Conservation (phyloP, 2,329 filamentous ascomycete genomes). For the Chaetomium strumarium region DNA sequence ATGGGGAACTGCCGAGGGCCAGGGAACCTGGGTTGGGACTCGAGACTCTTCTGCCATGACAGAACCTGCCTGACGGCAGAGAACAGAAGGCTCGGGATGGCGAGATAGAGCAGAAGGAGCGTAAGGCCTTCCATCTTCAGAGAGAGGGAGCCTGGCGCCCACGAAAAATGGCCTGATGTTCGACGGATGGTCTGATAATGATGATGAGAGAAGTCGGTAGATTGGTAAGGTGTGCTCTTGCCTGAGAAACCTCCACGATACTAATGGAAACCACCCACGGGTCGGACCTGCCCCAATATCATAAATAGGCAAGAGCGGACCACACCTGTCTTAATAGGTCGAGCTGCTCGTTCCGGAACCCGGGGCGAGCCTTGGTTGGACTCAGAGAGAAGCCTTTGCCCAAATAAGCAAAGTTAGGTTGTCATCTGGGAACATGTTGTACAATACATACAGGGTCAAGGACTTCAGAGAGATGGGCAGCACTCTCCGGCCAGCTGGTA, state of each 20-base stretch:
- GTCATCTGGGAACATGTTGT: conserved; percentile 16
- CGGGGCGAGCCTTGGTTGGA: conserved; percentile 11
- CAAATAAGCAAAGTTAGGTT: conserved; percentile 17
- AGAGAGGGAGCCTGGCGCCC: neutral
- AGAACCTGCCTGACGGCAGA: conserved; percentile 36
- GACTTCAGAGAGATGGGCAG: too few species aligned
- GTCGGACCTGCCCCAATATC: neutral
- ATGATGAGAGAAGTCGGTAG: neutral
- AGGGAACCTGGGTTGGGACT: conserved; percentile 34
- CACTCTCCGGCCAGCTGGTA: conserved; percentile 3
- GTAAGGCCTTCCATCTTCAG: conserved; percentile 35
- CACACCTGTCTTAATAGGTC: conserved; percentile 16
- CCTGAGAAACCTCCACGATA: neutral
- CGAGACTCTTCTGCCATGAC: conserved; percentile 30
- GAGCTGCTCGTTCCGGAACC: conserved; percentile 14
- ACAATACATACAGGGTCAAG: conserved; percentile 3
- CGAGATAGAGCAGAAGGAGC: conserved; percentile 39
- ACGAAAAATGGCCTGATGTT: neutral
- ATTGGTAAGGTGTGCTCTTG: neutral
- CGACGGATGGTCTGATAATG: neutral
- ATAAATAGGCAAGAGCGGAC: conserved; percentile 12
- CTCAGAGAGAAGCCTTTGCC: conserved; percentile 12
- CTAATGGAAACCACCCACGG: conserved; percentile 3
- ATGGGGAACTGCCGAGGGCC: conserved; percentile 44
- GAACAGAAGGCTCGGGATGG: conserved; percentile 40